Evolutionary conservation across 257 asterid species (phyloP), one percentile per base, ranked within the genome.

Genomic region (Rauvolfia tetraphylla): DNA sequence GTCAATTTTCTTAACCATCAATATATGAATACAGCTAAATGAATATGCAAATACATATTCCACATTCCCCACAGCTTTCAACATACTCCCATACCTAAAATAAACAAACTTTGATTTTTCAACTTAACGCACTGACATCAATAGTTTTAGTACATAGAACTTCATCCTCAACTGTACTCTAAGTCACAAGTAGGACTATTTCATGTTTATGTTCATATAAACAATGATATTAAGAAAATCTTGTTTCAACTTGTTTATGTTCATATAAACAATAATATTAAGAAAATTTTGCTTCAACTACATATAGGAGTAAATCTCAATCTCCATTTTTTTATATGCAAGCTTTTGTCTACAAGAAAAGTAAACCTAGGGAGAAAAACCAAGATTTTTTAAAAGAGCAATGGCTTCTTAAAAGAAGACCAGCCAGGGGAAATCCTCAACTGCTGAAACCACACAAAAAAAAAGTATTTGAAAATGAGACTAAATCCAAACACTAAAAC

Each of bases 401-500:
- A 39, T 34, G 51, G 36, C 29, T 14, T 31, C 68, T 59, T 27
- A 13, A 31, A 36, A 61, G 5, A 59, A 59, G 29, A 59, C 36
- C 67, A 59, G 57, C 25, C 15, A 25, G 23, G 44, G 36, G n/a
- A 41, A 53, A 46, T 18, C n/a, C 17, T 27, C 6, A 72, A 15
- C 11, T 34, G 36, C 18, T 46, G 7, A 63, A 15, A 53, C 12
- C 33, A 66, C 70, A 66, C 39, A 20, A 44, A 76, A 65, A 17
- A 65, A 4, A 48, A 33, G n/a, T n/a, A n/a, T 31, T 67, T 18
- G 41, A 44, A 34, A 29, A 38, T 25, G 46, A 34, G 59, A 75
- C 23, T 39, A 63, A 23, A 78, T 68, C 44, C 42, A 33, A 68
- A 62, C 61, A 65, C 69, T 62, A 5, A 65, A 66, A 66, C n/a